Evolutionary conservation across 139 green algal species (phyloP), one percentile per base, ranked within the genome.

Genomic region (Diplosphaera chodatii): DNA sequence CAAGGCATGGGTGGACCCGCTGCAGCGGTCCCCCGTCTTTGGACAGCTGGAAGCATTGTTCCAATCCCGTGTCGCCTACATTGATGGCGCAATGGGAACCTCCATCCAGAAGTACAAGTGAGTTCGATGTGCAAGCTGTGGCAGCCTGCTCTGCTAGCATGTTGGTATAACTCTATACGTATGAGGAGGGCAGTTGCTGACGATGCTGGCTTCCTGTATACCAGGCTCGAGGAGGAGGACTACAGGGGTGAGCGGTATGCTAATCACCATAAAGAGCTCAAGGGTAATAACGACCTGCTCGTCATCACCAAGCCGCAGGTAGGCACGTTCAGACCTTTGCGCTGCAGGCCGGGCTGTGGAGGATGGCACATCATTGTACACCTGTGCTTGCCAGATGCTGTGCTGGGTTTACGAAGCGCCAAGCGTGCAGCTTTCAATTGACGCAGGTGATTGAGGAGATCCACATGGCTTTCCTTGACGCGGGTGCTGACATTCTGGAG

Each of bases 211-310:
- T 3, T 59, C 22, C 18, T 59, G 48, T 3, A 4, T n/a, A 59
- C 4, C 41, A 76, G 55, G 83, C 90, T 98, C 68, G 25, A 85
- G 63, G 94, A 99, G 87, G 86, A 81, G 40, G 94, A 99, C 86
- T 99, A 95, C 86, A 68, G 90, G 0, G 87, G 85, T 4, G 85
- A 94, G 37, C 75, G 80, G 70, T 94, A 91, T 65, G 71, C 70
- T 27, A 69, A 88, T 66, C 94, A 98, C 76, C 59, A 68, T 1
- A 70, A 93, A 72, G 94, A 98, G 80, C 89, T 99, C 16, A 97
- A 97, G 87, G 94, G 94, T 70, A 97, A 99, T 87, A 99, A 99
- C 73, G 94, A 99, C 76, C 25, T 99, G 32, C 84, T 99, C 71
- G 91, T 98, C 55, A 80, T 99, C 63, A 98, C 94, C 16, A 79